Percentiles rank a stretch among this genome's conserved stretches.
phyloP scores from a whole-genome alignment of 306 rosid species.

The Styphnolobium japonicum region DNA sequence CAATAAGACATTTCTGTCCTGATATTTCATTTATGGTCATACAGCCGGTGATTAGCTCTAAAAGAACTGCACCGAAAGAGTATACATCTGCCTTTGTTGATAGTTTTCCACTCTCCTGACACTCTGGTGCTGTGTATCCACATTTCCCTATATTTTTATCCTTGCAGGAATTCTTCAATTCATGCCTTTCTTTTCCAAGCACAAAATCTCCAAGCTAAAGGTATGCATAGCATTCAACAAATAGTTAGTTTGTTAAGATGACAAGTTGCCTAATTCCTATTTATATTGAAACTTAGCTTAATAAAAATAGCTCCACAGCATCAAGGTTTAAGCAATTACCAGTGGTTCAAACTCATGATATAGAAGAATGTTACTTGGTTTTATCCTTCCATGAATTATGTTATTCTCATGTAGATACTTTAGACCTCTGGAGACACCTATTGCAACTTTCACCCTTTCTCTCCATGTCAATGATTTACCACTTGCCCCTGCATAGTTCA shows the following conservation, averaged over 20 bases:
- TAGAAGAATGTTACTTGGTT: constrained; percentile 78
- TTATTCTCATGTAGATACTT: constrained; percentile 62
- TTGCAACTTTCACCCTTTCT: constrained; percentile 73
- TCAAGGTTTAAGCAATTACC: constrained; percentile 45
- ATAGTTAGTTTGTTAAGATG: neutral
- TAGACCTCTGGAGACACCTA: constrained; percentile 65
- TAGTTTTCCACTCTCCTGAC: constrained; percentile 31
- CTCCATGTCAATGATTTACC: constrained; percentile 58
- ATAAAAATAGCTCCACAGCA: neutral
- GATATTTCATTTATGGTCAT: constrained; percentile 17
- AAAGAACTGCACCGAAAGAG: constrained; percentile 43
- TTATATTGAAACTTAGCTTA: neutral
- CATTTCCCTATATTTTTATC: neutral
- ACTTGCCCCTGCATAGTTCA: constrained; percentile 44
- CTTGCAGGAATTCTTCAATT: constrained; percentile 17
- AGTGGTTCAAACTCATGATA: constrained; percentile 63
- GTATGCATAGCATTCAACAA: neutral
- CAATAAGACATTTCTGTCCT: constrained; percentile 26
- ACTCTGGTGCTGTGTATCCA: constrained; percentile 42
- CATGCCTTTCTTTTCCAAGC: constrained; percentile 27
- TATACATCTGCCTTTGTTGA: constrained; percentile 39
- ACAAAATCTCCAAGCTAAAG: constrained; percentile 42
- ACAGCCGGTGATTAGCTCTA: constrained; percentile 42
- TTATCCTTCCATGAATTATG: constrained; percentile 71
- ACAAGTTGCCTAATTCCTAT: neutral